A percentile compares a stretch with the other conserved stretches of the same genome.
Conservation (phyloP, 2,329 filamentous ascomycete genomes). For the Aspergillus tanneri region DNA sequence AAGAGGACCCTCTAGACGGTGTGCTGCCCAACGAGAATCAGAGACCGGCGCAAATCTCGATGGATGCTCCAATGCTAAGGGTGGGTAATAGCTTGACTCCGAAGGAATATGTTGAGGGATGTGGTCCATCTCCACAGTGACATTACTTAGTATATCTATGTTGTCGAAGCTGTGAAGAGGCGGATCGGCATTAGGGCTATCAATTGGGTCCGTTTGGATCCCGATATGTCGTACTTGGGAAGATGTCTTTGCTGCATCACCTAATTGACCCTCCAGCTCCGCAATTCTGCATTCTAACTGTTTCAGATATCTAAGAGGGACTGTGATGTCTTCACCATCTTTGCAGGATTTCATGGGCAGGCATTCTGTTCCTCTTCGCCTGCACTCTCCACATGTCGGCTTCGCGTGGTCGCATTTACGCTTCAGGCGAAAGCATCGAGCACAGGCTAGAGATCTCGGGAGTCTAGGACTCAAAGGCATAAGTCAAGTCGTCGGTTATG, state of each 20-base stretch:
- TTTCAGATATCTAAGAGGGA: slow-evolving; percentile 27
- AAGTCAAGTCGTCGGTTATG: neutral
- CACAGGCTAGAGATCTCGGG: slow-evolving; percentile 26
- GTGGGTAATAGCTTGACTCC: neutral
- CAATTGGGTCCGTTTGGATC: slow-evolving; percentile 23
- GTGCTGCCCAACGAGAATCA: neutral
- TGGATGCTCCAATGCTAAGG: neutral
- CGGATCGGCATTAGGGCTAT: neutral
- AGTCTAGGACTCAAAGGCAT: slow-evolving; percentile 13
- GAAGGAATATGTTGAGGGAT: neutral
- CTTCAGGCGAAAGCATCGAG: slow-evolving; percentile 31
- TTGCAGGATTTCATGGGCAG: slow-evolving; percentile 26
- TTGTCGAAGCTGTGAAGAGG: neutral
- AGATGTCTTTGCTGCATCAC: neutral
- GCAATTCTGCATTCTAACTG: slow-evolving; percentile 24
- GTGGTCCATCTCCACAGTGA: neutral
- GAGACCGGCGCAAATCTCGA: neutral
- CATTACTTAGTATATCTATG: neutral
- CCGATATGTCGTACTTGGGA: slow-evolving; percentile 19
- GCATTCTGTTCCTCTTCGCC: slow-evolving; percentile 29
- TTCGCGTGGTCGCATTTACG: slow-evolving; percentile 32
- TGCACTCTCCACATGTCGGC: slow-evolving; percentile 30
- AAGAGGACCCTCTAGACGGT: neutral
- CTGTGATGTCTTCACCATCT: slow-evolving; percentile 25
- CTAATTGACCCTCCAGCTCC: slow-evolving; percentile 17